phyloP scores from a whole-genome alignment of 148 eudicot species.

The Cornus florida region DNA sequence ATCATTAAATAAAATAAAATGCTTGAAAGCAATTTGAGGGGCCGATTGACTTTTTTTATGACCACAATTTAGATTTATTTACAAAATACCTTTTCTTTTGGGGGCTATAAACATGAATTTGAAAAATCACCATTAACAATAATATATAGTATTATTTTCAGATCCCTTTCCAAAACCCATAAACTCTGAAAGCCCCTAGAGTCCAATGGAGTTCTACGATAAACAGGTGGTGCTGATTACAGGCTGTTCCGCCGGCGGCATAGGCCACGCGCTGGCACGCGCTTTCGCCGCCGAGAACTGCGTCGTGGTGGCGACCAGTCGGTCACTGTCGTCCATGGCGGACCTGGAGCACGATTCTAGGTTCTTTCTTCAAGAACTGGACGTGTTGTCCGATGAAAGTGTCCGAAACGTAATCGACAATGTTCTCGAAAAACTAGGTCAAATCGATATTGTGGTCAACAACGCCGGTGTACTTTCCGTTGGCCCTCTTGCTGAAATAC shows the following conservation, averaged over 20 bases:
- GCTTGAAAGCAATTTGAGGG: too few species aligned
- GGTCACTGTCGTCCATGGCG: slow-evolving; percentile 56
- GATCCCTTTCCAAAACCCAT: background rate
- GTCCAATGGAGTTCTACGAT: background rate
- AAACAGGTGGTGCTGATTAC: slow-evolving; percentile 66
- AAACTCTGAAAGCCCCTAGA: background rate
- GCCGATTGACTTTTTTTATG: too few species aligned
- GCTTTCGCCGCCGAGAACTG: slow-evolving; percentile 72
- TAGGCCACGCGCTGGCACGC: slow-evolving; percentile 75
- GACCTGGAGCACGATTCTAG: slow-evolving; percentile 41
- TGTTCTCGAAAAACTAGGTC: slow-evolving; percentile 57
- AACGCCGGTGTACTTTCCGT: slow-evolving; percentile 87
- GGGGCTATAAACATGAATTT: too few species aligned
- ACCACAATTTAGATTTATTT: too few species aligned
- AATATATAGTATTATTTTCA: too few species aligned
- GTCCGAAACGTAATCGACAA: slow-evolving; percentile 42
- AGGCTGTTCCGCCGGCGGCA: slow-evolving; percentile 80
- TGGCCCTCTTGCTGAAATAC: slow-evolving; percentile 89
- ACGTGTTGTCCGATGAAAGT: slow-evolving; percentile 64
- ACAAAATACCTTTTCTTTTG: too few species aligned
- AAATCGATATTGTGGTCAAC: slow-evolving; percentile 70
- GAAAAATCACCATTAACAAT: too few species aligned
- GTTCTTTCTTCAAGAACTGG: slow-evolving; percentile 59
- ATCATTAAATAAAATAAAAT: too few species aligned
- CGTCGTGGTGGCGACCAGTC: slow-evolving; percentile 69